Percentiles rank a stretch among this genome's conserved stretches.
Conservation (phyloP, 768 basidiomycete genomes). For the Lyophyllum decastes region DNA sequence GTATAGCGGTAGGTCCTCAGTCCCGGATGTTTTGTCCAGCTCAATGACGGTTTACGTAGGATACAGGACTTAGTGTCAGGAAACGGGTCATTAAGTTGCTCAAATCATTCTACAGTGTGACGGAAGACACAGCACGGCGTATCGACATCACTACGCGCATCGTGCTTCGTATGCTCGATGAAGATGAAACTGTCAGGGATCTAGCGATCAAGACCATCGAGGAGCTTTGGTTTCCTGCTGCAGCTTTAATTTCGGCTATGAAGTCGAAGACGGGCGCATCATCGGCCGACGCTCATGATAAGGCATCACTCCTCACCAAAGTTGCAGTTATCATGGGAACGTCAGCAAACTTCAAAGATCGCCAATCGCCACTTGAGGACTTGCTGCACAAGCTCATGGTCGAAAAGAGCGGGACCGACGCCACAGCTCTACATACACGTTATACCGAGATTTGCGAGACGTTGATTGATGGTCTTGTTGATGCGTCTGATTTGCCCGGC, state of each 20-base stretch:
- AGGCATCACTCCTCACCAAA: constrained; percentile 57
- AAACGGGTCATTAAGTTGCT: constrained; percentile 96
- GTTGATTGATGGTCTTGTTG: constrained; percentile 86
- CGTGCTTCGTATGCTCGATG: constrained; percentile 83
- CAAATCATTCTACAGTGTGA: constrained; percentile 74
- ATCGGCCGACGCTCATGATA: constrained; percentile 43
- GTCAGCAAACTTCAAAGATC: constrained; percentile 78
- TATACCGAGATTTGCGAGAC: constrained; percentile 83
- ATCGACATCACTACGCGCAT: constrained; percentile 84
- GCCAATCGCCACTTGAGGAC: constrained; percentile 83
- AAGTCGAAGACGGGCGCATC: constrained; percentile 36
- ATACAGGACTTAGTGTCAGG: constrained; percentile 90
- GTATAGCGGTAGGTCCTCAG: constrained; percentile 72
- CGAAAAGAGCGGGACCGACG: constrained; percentile 63
- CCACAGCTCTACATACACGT: constrained; percentile 56
- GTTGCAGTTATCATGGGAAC: constrained; percentile 87
- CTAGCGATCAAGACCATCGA: constrained; percentile 88
- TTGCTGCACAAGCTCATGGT: constrained; percentile 81
- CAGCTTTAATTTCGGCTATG: constrained; percentile 30
- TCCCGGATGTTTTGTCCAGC: neutral
- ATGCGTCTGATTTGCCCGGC: constrained; percentile 77
- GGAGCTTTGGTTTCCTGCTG: constrained; percentile 81
- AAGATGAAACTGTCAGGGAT: constrained; percentile 95
- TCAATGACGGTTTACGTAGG: constrained; percentile 46
- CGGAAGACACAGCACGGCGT: constrained; percentile 56